Evolutionary conservation across 2,329 filamentous ascomycete genomes (phyloP), one percentile per base, ranked within the genome.

Genomic region (Onygenales sp.): DNA sequence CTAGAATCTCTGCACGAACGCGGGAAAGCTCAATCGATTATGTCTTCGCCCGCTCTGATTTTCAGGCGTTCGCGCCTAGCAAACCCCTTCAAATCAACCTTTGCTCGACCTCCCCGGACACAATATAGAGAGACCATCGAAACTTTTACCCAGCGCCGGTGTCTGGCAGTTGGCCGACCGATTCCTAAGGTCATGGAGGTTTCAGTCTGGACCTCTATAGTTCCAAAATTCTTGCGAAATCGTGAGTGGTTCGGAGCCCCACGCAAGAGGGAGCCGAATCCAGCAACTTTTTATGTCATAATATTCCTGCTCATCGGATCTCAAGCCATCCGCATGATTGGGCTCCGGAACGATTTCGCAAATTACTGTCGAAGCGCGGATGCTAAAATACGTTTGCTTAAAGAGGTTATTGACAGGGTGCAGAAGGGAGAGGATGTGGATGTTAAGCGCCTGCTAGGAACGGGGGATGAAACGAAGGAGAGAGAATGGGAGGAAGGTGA

Each of bases 321-420:
- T 57, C 95, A 96, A 78, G 88, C 92, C 11, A 96, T 98, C 62
- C 88, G 96, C 63, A 87, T 93, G 78, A 85, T 98, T 64, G 78
- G 84, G 38, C 69, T 97, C 62, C 86, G 85, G 62, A 87, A 87
- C 61, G 85, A 91, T 50, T 86, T 84, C 64, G 77, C 79, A 35
- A 82, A 84, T 8, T 91, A 87, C 62, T 82, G 78, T 64, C 82
- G 91, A 50, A 83, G 84, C 60, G 85, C 90, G 5, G 87, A 95
- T 61, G 83, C 87, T 6, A 86, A 87, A 65, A 87, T 98, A 58
- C 80, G 78, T 2, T 66, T 89, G 33, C 70, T 98, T 55, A 81
- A 81, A 41, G 92, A 95, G 51, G 72, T 75, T 2, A 74, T 77
- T 59, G 72, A 74, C 50, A 72, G 67, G 35, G 62, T 73, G 3